A percentile compares a stretch with the other conserved stretches of the same genome.
Conservation (phyloP, 805 yeast genomes). For the Monosporozyma yasuniensis region DNA sequence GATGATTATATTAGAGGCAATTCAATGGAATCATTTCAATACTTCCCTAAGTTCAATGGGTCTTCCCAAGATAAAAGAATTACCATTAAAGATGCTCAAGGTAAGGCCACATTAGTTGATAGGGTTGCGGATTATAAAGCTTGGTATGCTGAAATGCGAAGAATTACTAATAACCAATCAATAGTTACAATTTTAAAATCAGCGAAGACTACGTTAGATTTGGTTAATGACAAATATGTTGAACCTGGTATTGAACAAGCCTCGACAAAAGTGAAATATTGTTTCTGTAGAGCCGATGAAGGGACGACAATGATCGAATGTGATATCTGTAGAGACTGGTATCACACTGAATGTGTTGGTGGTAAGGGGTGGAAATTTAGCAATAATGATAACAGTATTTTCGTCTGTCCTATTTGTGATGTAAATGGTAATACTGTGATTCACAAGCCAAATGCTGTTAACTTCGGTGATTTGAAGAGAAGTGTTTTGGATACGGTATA, state of each 20-base stretch:
- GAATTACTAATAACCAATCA: constrained; percentile 5
- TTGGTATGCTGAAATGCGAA: constrained; percentile 8
- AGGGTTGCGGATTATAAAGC: constrained; percentile 9
- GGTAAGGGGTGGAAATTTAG: constrained; percentile 20
- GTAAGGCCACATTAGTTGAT: constrained; percentile 11
- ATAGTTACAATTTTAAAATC: neutral
- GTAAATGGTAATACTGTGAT: constrained; percentile 7
- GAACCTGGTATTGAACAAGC: constrained; percentile 6
- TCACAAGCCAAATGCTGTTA: neutral
- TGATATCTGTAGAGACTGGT: constrained; percentile 66
- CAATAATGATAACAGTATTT: constrained; percentile 31
- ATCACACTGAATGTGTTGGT: constrained; percentile 50
- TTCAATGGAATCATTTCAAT: constrained; percentile 3
- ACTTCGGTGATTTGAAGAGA: constrained; percentile 14
- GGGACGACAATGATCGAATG: constrained; percentile 61
- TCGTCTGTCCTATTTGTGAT: constrained; percentile 50
- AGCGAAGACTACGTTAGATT: constrained; percentile 9
- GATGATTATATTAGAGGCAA: constrained; percentile 5
- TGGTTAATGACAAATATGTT: constrained; percentile 15
- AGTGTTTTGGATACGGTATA: constrained; percentile 13
- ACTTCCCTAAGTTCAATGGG: constrained; percentile 22
- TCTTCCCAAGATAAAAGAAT: constrained; percentile 29
- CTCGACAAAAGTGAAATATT: constrained; percentile 31
- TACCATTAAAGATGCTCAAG: constrained; percentile 21
- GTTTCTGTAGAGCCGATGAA: constrained; percentile 56